Percentiles rank a stretch among this genome's conserved stretches.
Evolutionary conservation across 192 early-diverging fungal genomes (phyloP).

Genomic region (Spinellus fusiger): DNA sequence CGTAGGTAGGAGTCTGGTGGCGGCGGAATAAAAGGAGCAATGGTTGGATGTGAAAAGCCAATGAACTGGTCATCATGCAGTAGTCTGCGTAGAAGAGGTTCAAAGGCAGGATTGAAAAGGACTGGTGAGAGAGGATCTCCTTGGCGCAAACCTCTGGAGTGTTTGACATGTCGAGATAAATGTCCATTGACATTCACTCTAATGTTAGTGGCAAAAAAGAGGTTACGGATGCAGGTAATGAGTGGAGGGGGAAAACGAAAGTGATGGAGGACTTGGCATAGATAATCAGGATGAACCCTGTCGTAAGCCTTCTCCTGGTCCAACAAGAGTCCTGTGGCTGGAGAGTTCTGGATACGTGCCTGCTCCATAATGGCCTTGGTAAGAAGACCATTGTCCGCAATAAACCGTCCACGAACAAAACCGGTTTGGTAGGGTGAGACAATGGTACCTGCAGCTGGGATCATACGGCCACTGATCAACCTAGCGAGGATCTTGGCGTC

Average conservation of each 20-base stretch:
- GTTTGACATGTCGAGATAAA: not conserved
- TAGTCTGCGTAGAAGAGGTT: conserved; percentile 15
- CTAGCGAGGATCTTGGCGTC: conserved; percentile 8
- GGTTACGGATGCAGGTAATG: not conserved
- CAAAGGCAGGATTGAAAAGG: conserved; percentile 19
- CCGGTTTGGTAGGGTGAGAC: conserved; percentile 8
- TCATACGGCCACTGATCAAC: not conserved
- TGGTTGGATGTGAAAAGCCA: too few species aligned
- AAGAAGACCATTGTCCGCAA: conserved; percentile 6
- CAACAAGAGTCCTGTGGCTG: not conserved
- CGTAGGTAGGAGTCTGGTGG: too few species aligned
- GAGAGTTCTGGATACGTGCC: not conserved
- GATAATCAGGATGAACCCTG: too few species aligned
- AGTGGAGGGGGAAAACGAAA: not conserved
- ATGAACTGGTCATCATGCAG: too few species aligned
- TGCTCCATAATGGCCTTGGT: not conserved
- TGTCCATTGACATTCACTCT: not conserved
- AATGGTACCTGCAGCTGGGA: not conserved
- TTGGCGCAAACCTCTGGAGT: conserved; percentile 24
- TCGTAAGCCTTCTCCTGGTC: too few species aligned
- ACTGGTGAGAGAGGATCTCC: conserved; percentile 25
- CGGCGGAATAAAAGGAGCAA: too few species aligned
- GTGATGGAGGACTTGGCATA: not conserved
- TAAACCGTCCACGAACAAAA: conserved; percentile 6
- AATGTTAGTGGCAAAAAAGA: not conserved